Evolutionary conservation across 179 eudicot genomes (phyloP), one percentile per base, ranked within the genome.

Genomic region (Spinacia oleracea): DNA sequence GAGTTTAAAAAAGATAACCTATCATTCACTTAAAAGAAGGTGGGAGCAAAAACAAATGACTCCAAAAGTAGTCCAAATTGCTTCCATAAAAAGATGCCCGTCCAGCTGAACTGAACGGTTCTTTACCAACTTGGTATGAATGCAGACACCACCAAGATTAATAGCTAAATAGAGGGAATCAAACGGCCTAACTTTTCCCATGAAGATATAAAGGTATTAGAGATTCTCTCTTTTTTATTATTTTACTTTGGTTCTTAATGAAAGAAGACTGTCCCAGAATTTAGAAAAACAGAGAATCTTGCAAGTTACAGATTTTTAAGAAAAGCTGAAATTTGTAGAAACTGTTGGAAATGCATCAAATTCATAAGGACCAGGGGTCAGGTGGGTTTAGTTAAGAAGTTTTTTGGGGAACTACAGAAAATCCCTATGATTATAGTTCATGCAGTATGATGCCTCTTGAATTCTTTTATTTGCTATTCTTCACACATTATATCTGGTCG

Each of bases 61-160:
- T 64, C 78, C 55, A 72, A 71, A 75, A 71, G 38, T 68, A 53
- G 77, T 70, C 56, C 67, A 51, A 51, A 77, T n/a, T n/a, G 48
- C 77, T 72, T 42, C 80, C 62, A 38, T 59, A 71, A 73, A 42
- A 79, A 79, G 82, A 79, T 79, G 76, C 77, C 69, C n/a, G 6
- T 51, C 72, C 29, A 46, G 68, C 74, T 76, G 51, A 75, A 62
- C 50, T 68, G 51, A 70, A 51, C 76, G 25, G 65, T 76, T 77
- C 74, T 70, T 83, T 69, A 75, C 53, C 78, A 73, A 69, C 75
- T 78, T 66, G 75, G 48, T 25, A 48, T 67, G 48, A 65, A 46
- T 65, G 72, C 6, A 40, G 70, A 75, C 64, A 78, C 75, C 82
- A 75, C 70, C 77, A 64, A 79, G 62, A 70, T 63, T 60, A 21